Conservation (phyloP, 2,329 filamentous ascomycete species). For the Alternaria metachromatica region DNA sequence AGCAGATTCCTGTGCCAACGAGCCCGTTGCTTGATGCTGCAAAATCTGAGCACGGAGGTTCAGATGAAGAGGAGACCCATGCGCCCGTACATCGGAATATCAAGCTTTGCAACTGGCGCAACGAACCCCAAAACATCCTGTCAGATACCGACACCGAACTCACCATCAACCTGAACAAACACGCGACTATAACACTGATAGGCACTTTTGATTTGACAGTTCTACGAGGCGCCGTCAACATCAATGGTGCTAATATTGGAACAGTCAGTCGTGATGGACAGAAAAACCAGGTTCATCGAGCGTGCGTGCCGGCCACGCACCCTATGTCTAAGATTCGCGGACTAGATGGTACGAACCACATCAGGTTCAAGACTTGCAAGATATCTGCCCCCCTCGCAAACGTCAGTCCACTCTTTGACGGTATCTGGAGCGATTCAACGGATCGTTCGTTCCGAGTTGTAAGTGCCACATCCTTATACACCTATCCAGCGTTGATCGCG, state of each 20-base stretch:
- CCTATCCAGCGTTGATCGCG: not conserved
- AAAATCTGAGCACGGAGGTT: constrained; percentile 26
- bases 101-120: constrained; percentile 44
- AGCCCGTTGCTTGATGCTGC: constrained; percentile 21
- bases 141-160: constrained; percentile 34
- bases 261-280: constrained; percentile 43
- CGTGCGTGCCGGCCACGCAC: constrained; percentile 72
- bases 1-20: constrained; percentile 20
- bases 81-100: constrained; percentile 24
- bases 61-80: constrained; percentile 23
- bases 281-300: constrained; percentile 50
- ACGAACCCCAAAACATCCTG: constrained; percentile 27
- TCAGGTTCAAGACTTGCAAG: constrained; percentile 56
- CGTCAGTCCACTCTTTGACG: constrained; percentile 70
- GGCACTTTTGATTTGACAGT: constrained; percentile 73
- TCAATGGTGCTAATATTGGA: constrained; percentile 69
- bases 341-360: constrained; percentile 60
- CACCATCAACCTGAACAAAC: constrained; percentile 37
- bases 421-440: constrained; percentile 66
- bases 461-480: not conserved
- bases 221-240: constrained; percentile 65
- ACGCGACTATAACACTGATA: constrained; percentile 52
- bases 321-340: constrained; percentile 69
- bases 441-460: constrained; percentile 38
- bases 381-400: constrained; percentile 62